Base-by-base conservation (phyloP, 805 yeast genomes). In the Saccharomycopsis amapae region DNA sequence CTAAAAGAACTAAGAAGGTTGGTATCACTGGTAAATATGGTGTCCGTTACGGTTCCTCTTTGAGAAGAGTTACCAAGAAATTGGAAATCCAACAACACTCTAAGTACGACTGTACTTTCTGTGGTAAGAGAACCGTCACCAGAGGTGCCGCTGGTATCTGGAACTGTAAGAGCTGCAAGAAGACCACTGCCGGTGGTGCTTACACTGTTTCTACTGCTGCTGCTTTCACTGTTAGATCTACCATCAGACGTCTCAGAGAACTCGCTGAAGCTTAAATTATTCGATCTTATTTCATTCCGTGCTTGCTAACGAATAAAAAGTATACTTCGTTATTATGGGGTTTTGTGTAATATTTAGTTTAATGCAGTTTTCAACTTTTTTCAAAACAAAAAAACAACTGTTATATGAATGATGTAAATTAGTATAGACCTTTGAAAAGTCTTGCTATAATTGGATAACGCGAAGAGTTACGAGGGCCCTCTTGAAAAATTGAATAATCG, bases 21-120 rank as follows among this genome's bases (percentile, higher is more conserved):
- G 99, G 99, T 76, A 93, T 93, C 81, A 93, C 99, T 73, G 99
- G 99, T 83, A 94, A 94, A 81, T 93, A 87, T 83, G 99, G 99
- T 87, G 97, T 93, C 78, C 89, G 99, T 82, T 93, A 93, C 81
- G 96, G 99, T 89, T 90, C 98, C 66, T 94, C 99, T 59, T 80
- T 93, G 75, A 90, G 99, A 85, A 87, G 97, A 78, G 97, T 88
- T 77, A 85, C 95, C 81, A 89, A 89, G 84, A 93, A 93, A 81
- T 79, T 93, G 75, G 98, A 94, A 79, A 83, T 87, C 67, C 97
- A 88, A 76, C 97, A 89, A 74, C 98, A 90, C 76, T 85, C 98
- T 65, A 86, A 85, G 71, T 93, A 94, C 84, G 95, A 86, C 75
- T 93, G 97, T 75, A 80, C 98, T 56, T 93, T 93, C 97, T 90